Percentiles rank a stretch among this genome's conserved stretches.
Evolutionary conservation across 192 early-diverging fungal species (phyloP).

Genomic region (Coemansia furcata): DNA sequence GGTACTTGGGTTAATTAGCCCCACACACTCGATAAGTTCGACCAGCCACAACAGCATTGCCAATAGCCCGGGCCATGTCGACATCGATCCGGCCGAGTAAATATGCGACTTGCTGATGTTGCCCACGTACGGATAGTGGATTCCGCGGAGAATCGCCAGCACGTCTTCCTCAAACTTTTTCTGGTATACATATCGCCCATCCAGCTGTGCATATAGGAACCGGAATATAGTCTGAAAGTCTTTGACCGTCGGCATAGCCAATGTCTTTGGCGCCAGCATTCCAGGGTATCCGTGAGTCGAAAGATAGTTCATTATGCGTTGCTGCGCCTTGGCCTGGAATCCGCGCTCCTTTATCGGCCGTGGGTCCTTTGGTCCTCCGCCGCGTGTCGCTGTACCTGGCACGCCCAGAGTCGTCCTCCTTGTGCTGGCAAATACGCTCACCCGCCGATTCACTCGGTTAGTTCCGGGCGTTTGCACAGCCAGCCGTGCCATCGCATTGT

Average conservation of each 20-base stretch:
- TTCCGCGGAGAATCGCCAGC: conserved; percentile 56
- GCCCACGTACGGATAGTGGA: conserved; percentile 49
- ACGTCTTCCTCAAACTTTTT: conserved; percentile 75
- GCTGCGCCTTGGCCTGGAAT: conserved; percentile 59
- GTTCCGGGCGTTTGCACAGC: conserved; percentile 43
- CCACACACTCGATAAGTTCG: conserved; percentile 61
- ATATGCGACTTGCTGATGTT: conserved; percentile 72
- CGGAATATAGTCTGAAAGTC: conserved; percentile 74
- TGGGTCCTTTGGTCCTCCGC: conserved; percentile 63
- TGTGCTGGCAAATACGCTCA: conserved; percentile 52
- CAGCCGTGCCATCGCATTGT: conserved; percentile 20
- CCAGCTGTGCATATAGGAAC: conserved; percentile 69
- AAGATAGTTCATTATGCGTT: conserved; percentile 62
- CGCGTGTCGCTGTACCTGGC: conserved; percentile 39
- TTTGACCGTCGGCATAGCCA: conserved; percentile 63
- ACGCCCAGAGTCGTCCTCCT: conserved; percentile 36
- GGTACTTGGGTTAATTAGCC: conserved; percentile 50
- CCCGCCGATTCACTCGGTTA: conserved; percentile 44
- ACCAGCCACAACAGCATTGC: conserved; percentile 77
- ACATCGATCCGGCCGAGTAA: conserved; percentile 62
- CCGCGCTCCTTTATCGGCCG: conserved; percentile 64
- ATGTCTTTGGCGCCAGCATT: conserved; percentile 55
- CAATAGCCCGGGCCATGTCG: conserved; percentile 65
- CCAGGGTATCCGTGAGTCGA: conserved; percentile 62
- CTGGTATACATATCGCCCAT: conserved; percentile 59